Evolutionary conservation across 331 rosid genomes (phyloP).

Genomic region (Spiraea crenata): DNA sequence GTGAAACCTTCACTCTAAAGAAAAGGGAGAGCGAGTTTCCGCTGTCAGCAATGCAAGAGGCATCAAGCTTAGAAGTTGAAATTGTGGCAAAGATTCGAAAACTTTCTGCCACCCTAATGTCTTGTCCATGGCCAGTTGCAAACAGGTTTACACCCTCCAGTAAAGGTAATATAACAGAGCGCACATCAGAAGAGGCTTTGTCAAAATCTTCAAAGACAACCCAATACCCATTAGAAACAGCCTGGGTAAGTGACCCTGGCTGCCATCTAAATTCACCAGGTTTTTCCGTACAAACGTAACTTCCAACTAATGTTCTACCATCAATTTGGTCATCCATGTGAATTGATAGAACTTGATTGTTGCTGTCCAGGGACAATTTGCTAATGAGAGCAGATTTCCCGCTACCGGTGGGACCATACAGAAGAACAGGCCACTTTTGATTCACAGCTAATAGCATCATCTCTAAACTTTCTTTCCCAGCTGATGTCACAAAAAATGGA

Average conservation of each 20-base stretch:
- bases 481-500: slow-evolving; percentile 60
- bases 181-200: slow-evolving; percentile 92
- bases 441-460: slow-evolving; percentile 63
- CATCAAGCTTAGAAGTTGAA: slow-evolving; percentile 54
- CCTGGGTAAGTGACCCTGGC: slow-evolving; percentile 97
- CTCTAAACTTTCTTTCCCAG: slow-evolving; percentile 61
- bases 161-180: slow-evolving; percentile 64
- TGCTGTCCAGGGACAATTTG: slow-evolving; percentile 65
- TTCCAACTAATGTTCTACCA: slow-evolving; percentile 77
- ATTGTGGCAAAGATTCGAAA: slow-evolving; percentile 80
- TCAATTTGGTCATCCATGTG: slow-evolving; percentile 98
- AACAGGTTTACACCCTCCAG: slow-evolving; percentile 68
- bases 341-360: slow-evolving; percentile 69
- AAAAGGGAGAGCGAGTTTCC: slow-evolving; percentile 55
- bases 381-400: slow-evolving; percentile 86
- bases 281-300: slow-evolving; percentile 76
- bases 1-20: slow-evolving; percentile 70
- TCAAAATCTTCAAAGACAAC: slow-evolving; percentile 89
- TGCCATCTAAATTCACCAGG: slow-evolving; percentile 98
- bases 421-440: slow-evolving; percentile 89
- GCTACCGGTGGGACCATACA: slow-evolving; percentile 80
- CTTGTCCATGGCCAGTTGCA: slow-evolving; percentile 83
- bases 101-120: slow-evolving; percentile 68
- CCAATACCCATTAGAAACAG: slow-evolving; percentile 86
- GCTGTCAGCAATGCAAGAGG: slow-evolving; percentile 52